Conservation (phyloP, 768 basidiomycete species). For the Favolaschia claudopus region DNA sequence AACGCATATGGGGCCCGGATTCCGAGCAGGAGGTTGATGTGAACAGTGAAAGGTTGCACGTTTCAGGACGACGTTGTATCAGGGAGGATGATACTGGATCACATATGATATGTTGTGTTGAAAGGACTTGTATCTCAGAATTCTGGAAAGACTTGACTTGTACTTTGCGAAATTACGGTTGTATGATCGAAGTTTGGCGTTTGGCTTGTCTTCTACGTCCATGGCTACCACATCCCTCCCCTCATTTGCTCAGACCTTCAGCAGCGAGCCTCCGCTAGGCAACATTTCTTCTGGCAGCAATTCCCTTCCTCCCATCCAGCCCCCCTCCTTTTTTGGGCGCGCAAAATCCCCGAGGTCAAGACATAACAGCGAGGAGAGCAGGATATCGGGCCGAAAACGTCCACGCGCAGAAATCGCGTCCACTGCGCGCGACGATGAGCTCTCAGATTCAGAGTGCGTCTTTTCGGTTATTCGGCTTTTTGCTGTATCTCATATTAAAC, state of each 20-base stretch:
- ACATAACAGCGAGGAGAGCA: conserved; percentile 41
- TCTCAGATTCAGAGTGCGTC: conserved; percentile 56
- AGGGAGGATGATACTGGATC: too few species aligned
- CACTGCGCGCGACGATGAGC: conserved; percentile 44
- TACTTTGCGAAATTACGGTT: too few species aligned
- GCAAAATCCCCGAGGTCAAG: conserved; percentile 44
- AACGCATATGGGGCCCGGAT: too few species aligned
- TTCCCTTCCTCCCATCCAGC: conserved; percentile 72
- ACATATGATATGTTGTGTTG: background rate
- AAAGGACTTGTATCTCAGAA: background rate
- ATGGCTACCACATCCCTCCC: conserved; percentile 71
- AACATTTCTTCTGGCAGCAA: conserved; percentile 59
- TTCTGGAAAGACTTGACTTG: conserved; percentile 12
- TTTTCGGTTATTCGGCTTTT: conserved; percentile 13
- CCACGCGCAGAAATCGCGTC: conserved; percentile 48
- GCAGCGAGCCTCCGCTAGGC: conserved; percentile 55
- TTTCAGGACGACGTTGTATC: conserved; percentile 11
- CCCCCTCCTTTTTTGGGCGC: conserved; percentile 43
- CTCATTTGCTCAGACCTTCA: conserved; percentile 82
- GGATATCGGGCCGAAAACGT: conserved; percentile 51
- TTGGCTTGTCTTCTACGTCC: conserved; percentile 20
- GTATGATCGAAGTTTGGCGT: too few species aligned
- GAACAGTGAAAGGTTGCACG: conserved; percentile 3
- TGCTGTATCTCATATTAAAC: conserved; percentile 21
- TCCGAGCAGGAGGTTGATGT: background rate